phyloP scores from a whole-genome alignment of 2,329 filamentous ascomycete genomes.

The Aspergillus felis region DNA sequence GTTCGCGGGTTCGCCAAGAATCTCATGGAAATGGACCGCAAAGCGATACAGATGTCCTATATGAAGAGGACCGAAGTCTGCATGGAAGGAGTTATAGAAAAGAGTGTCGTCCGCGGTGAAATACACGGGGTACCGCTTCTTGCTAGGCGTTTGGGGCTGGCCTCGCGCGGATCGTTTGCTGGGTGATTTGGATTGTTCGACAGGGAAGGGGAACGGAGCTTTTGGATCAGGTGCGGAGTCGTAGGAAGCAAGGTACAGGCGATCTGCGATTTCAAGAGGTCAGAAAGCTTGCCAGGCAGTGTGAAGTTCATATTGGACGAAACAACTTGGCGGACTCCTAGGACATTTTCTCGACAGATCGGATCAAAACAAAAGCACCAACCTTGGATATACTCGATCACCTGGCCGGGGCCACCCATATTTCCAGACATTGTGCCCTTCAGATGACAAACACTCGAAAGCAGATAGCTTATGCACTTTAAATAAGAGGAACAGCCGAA shows the following conservation, averaged over 20 bases:
- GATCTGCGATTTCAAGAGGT: conserved; percentile 56
- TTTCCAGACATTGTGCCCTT: conserved; percentile 45
- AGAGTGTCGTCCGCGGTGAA: conserved; percentile 92
- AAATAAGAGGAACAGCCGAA: background rate
- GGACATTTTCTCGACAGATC: background rate
- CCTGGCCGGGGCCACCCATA: conserved; percentile 70
- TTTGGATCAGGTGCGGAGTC: conserved; percentile 73
- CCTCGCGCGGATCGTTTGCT: conserved; percentile 69
- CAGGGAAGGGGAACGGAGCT: conserved; percentile 81
- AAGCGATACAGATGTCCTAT: conserved; percentile 97
- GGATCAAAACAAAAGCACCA: conserved; percentile 35
- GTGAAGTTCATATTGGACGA: conserved; percentile 3
- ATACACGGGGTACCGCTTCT: conserved; percentile 70
- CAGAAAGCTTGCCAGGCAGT: background rate
- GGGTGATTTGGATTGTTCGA: conserved; percentile 59
- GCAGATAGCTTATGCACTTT: conserved; percentile 1
- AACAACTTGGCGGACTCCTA: conserved; percentile 4
- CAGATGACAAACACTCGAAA: conserved; percentile 7
- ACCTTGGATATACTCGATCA: conserved; percentile 97
- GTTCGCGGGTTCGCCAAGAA: conserved; percentile 86
- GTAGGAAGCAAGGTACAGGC: conserved; percentile 92
- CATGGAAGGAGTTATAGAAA: conserved; percentile 96
- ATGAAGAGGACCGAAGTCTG: conserved; percentile 95
- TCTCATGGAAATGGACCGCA: conserved; percentile 91
- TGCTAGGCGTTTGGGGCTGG: conserved; percentile 55